Conservation (phyloP, 164 flowering plant genomes). For the Litsea cubeba region DNA sequence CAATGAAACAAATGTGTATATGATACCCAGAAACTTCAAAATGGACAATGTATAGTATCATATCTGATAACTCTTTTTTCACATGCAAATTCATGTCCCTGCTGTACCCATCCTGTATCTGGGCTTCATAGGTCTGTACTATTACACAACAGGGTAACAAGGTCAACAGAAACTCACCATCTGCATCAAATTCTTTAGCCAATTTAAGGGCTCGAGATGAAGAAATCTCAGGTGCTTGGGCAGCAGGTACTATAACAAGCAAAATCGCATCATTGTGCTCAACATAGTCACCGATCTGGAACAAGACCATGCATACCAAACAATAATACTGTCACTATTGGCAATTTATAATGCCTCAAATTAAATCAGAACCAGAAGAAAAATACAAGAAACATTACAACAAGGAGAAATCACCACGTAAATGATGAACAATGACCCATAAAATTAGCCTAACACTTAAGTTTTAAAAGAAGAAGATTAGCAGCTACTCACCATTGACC, state of each 20-base stretch:
- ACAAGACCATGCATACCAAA: slow-evolving; percentile 1
- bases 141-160: background rate
- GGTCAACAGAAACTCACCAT: slow-evolving; percentile 37
- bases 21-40: too few relatives aligned
- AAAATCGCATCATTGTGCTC: slow-evolving; percentile 84
- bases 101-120: too few relatives aligned
- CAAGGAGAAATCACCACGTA: background rate
- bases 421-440: background rate
- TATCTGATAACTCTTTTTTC: too few relatives aligned
- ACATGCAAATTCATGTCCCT: too few relatives aligned
- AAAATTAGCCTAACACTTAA: background rate
- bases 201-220: slow-evolving; percentile 73
- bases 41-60: too few relatives aligned
- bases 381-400: background rate
- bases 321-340: background rate
- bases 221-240: slow-evolving; percentile 87
- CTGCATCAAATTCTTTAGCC: slow-evolving; percentile 86
- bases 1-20: too few relatives aligned
- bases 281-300: slow-evolving; percentile 63
- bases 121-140: too few relatives aligned
- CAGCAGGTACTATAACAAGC: slow-evolving; percentile 76
- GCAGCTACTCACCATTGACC: slow-evolving; percentile 61
- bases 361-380: background rate
- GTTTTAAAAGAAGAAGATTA: background rate
- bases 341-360: background rate